phyloP scores from a whole-genome alignment of 1,284 basidiomycete genomes.

The Cystobasidium sp. region DNA sequence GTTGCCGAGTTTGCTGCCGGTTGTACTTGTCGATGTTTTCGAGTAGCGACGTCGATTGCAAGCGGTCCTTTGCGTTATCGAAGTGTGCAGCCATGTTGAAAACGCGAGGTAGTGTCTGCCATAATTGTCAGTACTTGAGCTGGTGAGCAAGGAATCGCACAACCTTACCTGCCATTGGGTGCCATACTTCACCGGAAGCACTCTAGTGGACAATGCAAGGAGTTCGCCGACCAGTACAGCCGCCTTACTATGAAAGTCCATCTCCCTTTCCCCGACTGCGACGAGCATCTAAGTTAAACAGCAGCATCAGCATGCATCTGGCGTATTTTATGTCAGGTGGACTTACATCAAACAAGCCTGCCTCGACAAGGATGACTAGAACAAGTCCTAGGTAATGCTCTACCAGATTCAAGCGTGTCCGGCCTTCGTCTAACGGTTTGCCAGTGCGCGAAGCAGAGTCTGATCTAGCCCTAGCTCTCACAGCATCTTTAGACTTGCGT shows the following conservation, averaged over 20 bases:
- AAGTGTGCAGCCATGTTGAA: conserved; percentile 82
- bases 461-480: conserved; percentile 36
- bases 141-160: neutral
- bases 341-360: conserved; percentile 81
- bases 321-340: neutral
- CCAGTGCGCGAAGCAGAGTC: conserved; percentile 41
- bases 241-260: conserved; percentile 69
- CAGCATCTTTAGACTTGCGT: conserved; percentile 22
- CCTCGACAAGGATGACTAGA: conserved; percentile 81
- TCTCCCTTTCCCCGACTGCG: conserved; percentile 4
- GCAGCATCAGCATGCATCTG: neutral
- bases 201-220: conserved; percentile 81
- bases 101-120: conserved; percentile 77
- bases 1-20: conserved; percentile 73
- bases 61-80: conserved; percentile 70
- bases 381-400: conserved; percentile 94
- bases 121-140: neutral
- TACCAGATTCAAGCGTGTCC: conserved; percentile 74
- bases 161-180: conserved; percentile 74
- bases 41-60: conserved; percentile 81
- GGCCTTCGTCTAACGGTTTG: conserved; percentile 14
- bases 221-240: conserved; percentile 91
- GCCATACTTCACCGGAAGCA: conserved; percentile 81
- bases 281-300: conserved; percentile 6
- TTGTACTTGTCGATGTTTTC: conserved; percentile 90